Evolutionary conservation across 139 green algal species (phyloP).

Genomic region (Ulvella scutata): DNA sequence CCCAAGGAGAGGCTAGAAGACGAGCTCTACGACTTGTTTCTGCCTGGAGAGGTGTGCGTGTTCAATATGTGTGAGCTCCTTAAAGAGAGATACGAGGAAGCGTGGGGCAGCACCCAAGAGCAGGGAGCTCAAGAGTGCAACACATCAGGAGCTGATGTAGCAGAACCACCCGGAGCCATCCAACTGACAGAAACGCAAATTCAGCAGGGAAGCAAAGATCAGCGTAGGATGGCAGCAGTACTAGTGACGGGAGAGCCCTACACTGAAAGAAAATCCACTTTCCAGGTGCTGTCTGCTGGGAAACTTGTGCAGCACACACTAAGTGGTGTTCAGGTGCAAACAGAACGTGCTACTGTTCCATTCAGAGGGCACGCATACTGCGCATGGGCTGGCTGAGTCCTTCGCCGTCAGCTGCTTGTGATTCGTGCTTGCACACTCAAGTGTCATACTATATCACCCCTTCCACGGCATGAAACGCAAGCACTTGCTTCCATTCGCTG

Average conservation of each 20-base stretch:
- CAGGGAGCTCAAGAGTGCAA: constrained; percentile 1
- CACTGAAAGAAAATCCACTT: constrained; percentile 56
- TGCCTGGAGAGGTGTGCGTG: constrained; percentile 13
- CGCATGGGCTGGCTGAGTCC: not conserved
- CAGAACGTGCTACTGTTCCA: not conserved
- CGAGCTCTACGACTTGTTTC: constrained; percentile 31
- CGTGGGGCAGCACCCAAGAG: not conserved
- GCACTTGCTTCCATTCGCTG: no score
- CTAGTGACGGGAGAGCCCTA: constrained; percentile 48
- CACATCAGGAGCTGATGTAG: not conserved
- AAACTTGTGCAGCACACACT: no score
- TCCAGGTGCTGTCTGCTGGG: constrained; percentile 29
- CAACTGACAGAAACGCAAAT: not conserved
- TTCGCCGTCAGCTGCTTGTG: not conserved
- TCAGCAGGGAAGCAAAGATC: not conserved
- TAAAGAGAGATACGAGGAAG: constrained; percentile 17
- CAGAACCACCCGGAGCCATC: not conserved
- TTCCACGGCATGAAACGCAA: not conserved
- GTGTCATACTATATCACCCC: not conserved
- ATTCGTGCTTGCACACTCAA: not conserved
- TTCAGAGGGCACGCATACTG: not conserved
- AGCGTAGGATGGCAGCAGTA: not conserved
- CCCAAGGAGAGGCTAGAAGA: constrained; percentile 11
- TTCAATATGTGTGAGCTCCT: constrained; percentile 48
- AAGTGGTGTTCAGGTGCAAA: not conserved